These are phyloP conservation scores for Diaporthe sp. DNA, from an alignment of 2,329 filamentous ascomycete genomes.

Conservation along the genomic window DNA sequence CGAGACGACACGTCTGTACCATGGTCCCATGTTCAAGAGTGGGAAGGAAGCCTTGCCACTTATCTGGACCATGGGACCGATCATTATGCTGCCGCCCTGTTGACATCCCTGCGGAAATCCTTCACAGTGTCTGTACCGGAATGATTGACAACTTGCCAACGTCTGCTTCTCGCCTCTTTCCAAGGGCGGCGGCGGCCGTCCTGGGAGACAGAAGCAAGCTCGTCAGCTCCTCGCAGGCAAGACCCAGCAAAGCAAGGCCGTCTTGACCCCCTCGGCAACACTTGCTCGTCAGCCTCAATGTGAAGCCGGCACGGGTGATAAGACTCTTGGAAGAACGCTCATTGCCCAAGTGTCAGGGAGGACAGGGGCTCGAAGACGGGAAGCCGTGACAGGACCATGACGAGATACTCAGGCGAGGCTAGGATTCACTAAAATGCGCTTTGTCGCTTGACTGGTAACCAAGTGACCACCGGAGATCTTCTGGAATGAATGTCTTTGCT, in stretches of 20 bases:
- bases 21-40: not conserved
- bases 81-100: constrained; percentile 13
- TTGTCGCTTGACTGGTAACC: constrained; percentile 12
- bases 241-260: not conserved
- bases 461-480: not conserved
- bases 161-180: not conserved
- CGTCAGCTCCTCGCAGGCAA: not conserved
- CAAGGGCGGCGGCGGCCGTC: not conserved
- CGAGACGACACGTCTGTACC: not conserved
- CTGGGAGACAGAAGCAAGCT: not conserved
- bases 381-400: constrained; percentile 1
- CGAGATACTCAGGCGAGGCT: constrained; percentile 15
- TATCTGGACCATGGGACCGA: constrained; percentile 15
- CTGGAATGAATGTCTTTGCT: not conserved
- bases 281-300: constrained; percentile 2
- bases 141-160: not conserved
- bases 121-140: not conserved
- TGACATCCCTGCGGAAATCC: constrained; percentile 6
- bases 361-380: not conserved
- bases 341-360: not conserved
- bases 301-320: not conserved
- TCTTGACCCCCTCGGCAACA: not conserved
- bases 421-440: constrained; percentile 20
- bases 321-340: constrained; percentile 17
- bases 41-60: not conserved